Conservation (phyloP, 2,329 filamentous ascomycete species). For the Colletotrichum nymphaeae region DNA sequence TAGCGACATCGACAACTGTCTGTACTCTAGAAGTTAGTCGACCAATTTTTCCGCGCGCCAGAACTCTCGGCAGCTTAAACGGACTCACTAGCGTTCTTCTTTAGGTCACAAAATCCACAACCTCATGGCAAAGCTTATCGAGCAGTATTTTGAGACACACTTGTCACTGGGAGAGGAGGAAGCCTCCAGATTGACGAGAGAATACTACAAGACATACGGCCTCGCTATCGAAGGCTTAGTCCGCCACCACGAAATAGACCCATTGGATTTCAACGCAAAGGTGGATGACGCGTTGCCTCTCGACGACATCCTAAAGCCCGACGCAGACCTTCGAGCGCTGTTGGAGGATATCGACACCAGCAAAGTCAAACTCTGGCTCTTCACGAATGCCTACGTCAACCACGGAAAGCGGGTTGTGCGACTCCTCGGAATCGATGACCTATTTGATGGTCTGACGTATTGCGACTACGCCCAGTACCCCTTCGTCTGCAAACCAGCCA, state of each 20-base stretch:
- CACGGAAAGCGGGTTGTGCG: conserved; percentile 86
- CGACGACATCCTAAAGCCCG: conserved; percentile 85
- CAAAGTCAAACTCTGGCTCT: conserved; percentile 92
- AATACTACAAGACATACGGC: conserved; percentile 96
- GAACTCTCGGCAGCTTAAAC: accelerated
- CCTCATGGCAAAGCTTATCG: conserved; percentile 87
- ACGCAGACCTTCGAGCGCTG: conserved; percentile 78
- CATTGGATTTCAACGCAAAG: conserved; percentile 91
- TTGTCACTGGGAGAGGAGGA: conserved; percentile 81
- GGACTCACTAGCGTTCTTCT: not conserved
- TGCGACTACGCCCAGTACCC: conserved; percentile 84
- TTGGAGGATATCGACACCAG: conserved; percentile 84
- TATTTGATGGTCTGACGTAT: conserved; percentile 95
- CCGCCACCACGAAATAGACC: conserved; percentile 93
- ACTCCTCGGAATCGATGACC: conserved; percentile 85
- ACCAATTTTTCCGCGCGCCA: conserved; percentile 42
- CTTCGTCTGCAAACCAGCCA: conserved; percentile 88
- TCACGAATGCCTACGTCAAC: conserved; percentile 95
- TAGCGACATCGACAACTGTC: conserved; percentile 99
- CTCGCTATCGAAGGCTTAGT: conserved; percentile 95
- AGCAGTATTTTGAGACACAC: conserved; percentile 72
- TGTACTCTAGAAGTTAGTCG: conserved; percentile 82
- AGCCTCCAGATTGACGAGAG: conserved; percentile 83
- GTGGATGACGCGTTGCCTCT: conserved; percentile 96
- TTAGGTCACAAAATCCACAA: conserved; percentile 83